Percentiles rank a stretch among this genome's conserved stretches.
Conservation (phyloP, 2,329 filamentous ascomycete genomes). For the Colletotrichum gigasporum region DNA sequence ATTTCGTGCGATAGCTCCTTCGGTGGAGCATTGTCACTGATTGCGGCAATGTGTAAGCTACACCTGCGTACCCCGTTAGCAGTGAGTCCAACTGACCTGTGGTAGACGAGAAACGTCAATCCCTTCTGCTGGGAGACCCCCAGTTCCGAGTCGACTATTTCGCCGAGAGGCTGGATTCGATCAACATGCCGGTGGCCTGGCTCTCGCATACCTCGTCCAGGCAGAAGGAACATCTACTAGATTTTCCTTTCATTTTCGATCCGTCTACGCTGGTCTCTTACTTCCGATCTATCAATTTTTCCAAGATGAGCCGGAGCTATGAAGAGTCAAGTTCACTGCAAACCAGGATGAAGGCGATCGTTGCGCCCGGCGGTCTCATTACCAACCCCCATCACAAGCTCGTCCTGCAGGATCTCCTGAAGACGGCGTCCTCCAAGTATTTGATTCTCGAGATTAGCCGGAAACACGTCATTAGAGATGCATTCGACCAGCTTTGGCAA, state of each 20-base stretch:
- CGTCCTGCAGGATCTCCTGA: conserved; percentile 70
- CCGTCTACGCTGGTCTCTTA: conserved; percentile 78
- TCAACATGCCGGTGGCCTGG: conserved; percentile 80
- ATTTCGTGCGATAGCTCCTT: conserved; percentile 76
- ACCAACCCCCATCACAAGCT: conserved; percentile 67
- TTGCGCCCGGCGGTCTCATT: conserved; percentile 63
- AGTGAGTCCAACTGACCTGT: neutral
- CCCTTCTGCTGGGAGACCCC: conserved; percentile 71
- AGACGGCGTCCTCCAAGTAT: conserved; percentile 74
- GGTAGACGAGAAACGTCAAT: conserved; percentile 69
- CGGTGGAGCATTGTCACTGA: conserved; percentile 79
- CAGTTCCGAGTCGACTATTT: conserved; percentile 82
- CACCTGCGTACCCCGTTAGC: neutral
- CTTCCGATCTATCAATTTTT: conserved; percentile 89
- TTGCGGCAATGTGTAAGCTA: conserved; percentile 75
- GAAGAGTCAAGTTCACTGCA: conserved; percentile 72
- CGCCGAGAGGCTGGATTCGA: conserved; percentile 77
- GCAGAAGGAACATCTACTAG: conserved; percentile 77
- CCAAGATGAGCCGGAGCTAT: conserved; percentile 82
- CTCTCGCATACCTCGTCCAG: conserved; percentile 67
- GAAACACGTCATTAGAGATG: conserved; percentile 74
- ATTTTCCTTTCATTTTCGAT: conserved; percentile 83
- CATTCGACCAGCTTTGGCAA: conserved; percentile 90
- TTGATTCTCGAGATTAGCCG: conserved; percentile 76
- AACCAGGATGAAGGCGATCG: conserved; percentile 64